phyloP scores from a whole-genome alignment of 2,329 filamentous ascomycete genomes.

The Colletotrichum nymphaeae region DNA sequence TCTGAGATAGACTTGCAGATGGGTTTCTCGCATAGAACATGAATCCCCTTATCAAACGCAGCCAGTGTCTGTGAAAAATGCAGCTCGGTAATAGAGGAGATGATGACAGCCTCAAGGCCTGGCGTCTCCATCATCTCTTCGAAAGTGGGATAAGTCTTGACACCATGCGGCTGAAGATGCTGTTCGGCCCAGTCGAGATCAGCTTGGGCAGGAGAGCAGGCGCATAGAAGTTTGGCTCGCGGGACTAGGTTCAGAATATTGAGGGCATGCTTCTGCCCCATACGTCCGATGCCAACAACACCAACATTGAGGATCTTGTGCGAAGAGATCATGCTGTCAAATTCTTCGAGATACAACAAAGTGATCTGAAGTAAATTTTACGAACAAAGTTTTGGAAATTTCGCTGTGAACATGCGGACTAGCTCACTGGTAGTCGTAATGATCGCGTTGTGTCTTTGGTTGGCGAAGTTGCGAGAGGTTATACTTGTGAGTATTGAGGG shows the following conservation, averaged over 20 bases:
- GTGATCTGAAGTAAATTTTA: too few species aligned
- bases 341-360: too few species aligned
- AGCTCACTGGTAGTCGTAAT: too few species aligned
- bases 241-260: slow-evolving; percentile 58
- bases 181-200: too few species aligned
- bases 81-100: slow-evolving; percentile 59
- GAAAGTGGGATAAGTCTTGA: slow-evolving; percentile 56
- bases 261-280: slow-evolving; percentile 62
- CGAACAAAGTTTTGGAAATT: too few species aligned
- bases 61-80: slow-evolving; percentile 68
- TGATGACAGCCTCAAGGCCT: slow-evolving; percentile 53
- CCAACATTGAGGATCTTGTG: slow-evolving; percentile 52
- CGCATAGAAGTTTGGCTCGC: slow-evolving; percentile 51
- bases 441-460: too few species aligned
- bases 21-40: slow-evolving; percentile 71
- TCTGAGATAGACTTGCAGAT: slow-evolving; percentile 68
- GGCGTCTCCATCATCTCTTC: slow-evolving; percentile 55
- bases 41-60: slow-evolving; percentile 64
- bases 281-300: slow-evolving; percentile 62
- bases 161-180: slow-evolving; percentile 46
- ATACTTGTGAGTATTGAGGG: too few species aligned
- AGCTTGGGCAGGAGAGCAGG: too few species aligned
- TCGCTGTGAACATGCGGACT: too few species aligned
- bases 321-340: slow-evolving; percentile 16
- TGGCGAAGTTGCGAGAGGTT: too few species aligned